Base-by-base conservation (phyloP, 257 asterid species). In the Apocynum venetum region DNA sequence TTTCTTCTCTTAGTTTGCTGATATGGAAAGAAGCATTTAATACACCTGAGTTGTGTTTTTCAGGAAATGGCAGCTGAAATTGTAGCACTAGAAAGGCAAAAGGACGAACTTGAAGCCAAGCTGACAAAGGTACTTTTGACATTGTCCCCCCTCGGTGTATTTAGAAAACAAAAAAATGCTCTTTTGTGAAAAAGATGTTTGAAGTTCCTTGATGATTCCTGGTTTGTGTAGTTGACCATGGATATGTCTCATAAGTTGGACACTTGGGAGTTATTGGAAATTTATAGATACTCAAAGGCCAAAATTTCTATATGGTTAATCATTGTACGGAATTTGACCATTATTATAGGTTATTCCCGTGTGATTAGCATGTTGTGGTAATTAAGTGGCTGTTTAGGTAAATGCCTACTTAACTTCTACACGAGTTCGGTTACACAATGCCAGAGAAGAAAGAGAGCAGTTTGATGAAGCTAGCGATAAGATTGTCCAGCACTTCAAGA, bases 391-490 rank as follows among this genome's bases (percentile, higher is more conserved):
- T 82, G 43, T 77, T 78, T 78, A 94, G 98, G 97, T 92, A 72
- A 82, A 84, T 20, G 76, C 83, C 78, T 81, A 93, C 74, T 86
- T 93, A 90, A 80, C 76, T 80, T 85, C 93, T 82, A 86, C 91
- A 78, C 75, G 82, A 80, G 92, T 84, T 70, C 97, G 94, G 65
- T 93, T 91, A 82, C 92, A 72, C 83, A 87, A 89, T 84, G 94
- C 90, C 73, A 85, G 83, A 90, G 98, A 95, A 88, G 99, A 95
- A 88, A 86, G 96, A 81, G 91, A 93, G 65, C 98, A 95, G 86
- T 93, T 93, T 85, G 95, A 93, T 77, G 97, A 87, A 77, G 98
- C 98, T 76, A 95, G 92, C 82, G 87, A 85, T 80, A 82, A 93
- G 86, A 88, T 95, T 77, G 83, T 93, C 80, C 89, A 86, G 66